These are phyloP conservation scores for Crithidia acanthocephali DNA, from an alignment of 208 protist species.

Conservation along the genomic window DNA sequence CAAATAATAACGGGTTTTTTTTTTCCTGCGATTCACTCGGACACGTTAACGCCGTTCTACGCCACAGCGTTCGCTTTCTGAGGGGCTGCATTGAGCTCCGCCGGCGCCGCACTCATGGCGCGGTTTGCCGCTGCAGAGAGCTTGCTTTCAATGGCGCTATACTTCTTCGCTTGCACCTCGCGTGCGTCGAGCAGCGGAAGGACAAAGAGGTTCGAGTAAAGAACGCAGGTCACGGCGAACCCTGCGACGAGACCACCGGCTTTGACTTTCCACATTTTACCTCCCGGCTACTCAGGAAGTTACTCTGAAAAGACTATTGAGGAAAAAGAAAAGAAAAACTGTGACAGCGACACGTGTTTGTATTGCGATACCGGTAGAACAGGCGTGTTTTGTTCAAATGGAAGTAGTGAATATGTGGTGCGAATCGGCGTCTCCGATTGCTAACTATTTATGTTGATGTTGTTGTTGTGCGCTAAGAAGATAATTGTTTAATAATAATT, in stretches of 20 bases:
- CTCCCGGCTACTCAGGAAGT: too few relatives aligned
- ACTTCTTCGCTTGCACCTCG: conserved; percentile 32
- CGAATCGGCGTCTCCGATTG: too few relatives aligned
- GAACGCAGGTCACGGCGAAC: conserved; percentile 36
- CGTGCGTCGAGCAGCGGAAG: conserved; percentile 54
- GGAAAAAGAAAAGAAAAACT: too few relatives aligned
- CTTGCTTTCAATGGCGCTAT: conserved; percentile 39
- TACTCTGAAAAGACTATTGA: too few relatives aligned
- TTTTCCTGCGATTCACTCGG: too few relatives aligned
- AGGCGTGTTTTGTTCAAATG: not conserved
- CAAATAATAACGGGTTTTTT: too few relatives aligned
- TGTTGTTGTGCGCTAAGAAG: too few relatives aligned
- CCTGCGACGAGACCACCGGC: conserved; percentile 53
- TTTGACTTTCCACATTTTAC: conserved; percentile 69
- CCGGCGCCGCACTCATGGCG: conserved; percentile 20
- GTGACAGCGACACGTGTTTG: too few relatives aligned
- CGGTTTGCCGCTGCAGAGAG: conserved; percentile 29
- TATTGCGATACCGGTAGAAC: too few relatives aligned
- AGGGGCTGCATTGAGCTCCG: not conserved
- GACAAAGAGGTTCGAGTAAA: conserved; percentile 63
- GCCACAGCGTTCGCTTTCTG: not conserved
- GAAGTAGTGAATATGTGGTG: not conserved
- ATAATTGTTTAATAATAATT: too few relatives aligned
- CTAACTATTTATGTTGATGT: too few relatives aligned
- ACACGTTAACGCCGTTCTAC: too few relatives aligned